Evolutionary conservation across 2,329 filamentous ascomycete species (phyloP).

Genomic region (Aureobasidium sp.): DNA sequence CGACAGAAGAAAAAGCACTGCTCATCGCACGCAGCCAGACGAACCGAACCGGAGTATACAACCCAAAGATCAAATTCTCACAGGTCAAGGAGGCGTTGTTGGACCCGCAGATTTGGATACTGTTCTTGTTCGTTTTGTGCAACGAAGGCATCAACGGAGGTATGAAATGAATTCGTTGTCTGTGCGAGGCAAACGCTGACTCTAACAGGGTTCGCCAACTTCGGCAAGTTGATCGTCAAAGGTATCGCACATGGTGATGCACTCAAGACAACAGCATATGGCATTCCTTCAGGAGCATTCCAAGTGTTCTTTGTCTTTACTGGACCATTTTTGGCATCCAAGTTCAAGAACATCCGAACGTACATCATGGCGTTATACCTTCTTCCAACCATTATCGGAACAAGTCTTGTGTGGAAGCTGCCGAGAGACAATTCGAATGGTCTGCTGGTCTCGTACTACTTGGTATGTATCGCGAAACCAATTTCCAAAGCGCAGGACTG

Average conservation of each 20-base stretch:
- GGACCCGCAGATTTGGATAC: constrained; percentile 53
- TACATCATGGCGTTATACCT: constrained; percentile 48
- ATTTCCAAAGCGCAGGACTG: neutral
- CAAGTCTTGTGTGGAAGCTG: constrained; percentile 46
- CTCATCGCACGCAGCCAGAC: constrained; percentile 38
- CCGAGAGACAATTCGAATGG: constrained; percentile 37
- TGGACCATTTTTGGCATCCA: constrained; percentile 46
- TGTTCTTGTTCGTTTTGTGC: constrained; percentile 35
- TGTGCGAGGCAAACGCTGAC: neutral
- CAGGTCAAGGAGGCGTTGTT: constrained; percentile 51
- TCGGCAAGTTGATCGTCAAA: constrained; percentile 51
- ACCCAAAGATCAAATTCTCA: constrained; percentile 43
- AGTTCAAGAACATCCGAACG: constrained; percentile 46
- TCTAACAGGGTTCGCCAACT: constrained; percentile 39
- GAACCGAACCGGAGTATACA: constrained; percentile 41
- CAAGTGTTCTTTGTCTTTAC: constrained; percentile 49
- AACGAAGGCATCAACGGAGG: constrained; percentile 51
- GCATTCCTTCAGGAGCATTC: constrained; percentile 50
- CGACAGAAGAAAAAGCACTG: constrained; percentile 47
- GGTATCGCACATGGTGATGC: constrained; percentile 37
- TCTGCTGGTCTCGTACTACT: constrained; percentile 48
- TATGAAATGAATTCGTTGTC: neutral
- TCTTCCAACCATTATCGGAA: constrained; percentile 45
- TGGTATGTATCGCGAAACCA: constrained; percentile 23
- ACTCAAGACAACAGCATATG: constrained; percentile 44